Conservation (phyloP, 192 early-diverging fungal species). For the Globomyces pollinis-pini region DNA sequence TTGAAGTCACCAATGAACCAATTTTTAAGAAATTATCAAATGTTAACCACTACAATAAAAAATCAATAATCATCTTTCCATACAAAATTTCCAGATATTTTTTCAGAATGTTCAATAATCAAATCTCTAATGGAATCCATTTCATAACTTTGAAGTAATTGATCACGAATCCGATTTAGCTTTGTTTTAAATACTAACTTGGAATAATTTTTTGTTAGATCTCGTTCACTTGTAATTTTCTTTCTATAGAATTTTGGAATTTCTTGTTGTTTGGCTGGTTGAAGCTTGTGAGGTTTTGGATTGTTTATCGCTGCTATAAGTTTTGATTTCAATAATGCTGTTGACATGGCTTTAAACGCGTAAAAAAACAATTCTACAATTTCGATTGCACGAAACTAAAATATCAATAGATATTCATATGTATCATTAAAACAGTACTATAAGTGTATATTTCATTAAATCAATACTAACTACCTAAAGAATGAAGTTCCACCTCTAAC, state of each 20-base stretch:
- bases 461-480: no score
- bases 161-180: not conserved
- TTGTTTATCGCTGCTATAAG: not conserved
- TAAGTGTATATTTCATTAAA: no score
- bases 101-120: not conserved
- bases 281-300: not conserved
- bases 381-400: no score
- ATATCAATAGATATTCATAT: no score
- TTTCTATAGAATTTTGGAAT: constrained; percentile 1
- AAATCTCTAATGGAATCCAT: not conserved
- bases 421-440: no score
- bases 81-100: no score
- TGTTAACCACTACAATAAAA: not conserved
- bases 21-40: not conserved
- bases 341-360: no score
- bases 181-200: not conserved
- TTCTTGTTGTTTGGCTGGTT: not conserved
- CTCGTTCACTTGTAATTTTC: not conserved
- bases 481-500: no score
- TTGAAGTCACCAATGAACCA: not conserved
- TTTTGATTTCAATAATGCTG: no score
- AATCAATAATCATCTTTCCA: not conserved
- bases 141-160: not conserved
- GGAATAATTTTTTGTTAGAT: not conserved
- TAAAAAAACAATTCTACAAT: no score